Evolutionary conservation across 106 monocot genomes (phyloP).

Genomic region (Acorus gramineus): DNA sequence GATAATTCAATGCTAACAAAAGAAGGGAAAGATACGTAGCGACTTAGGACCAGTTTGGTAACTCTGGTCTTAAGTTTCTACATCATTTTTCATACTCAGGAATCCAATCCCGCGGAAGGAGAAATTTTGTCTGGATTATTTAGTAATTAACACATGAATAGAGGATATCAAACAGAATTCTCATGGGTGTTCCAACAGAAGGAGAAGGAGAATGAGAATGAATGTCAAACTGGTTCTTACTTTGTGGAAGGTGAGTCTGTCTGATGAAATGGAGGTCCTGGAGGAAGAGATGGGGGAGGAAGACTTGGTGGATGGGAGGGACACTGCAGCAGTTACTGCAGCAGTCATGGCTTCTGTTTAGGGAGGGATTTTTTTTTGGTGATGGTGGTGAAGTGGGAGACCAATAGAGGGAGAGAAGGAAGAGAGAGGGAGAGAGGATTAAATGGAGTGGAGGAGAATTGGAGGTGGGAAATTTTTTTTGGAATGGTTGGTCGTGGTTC

Average conservation of each 20-base stretch:
- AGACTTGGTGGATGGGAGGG: slow-evolving; percentile 36
- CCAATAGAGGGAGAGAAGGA: background rate
- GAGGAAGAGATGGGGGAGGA: slow-evolving; percentile 25
- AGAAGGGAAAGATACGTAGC: no score
- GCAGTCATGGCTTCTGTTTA: background rate
- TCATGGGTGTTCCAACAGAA: no score
- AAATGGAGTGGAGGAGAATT: slow-evolving; percentile 9
- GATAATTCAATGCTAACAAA: background rate
- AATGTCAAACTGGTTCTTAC: background rate
- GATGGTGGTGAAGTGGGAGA: background rate
- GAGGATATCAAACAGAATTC: no score
- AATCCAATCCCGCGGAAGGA: no score
- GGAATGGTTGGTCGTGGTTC: no score
- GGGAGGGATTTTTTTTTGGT: slow-evolving; percentile 24
- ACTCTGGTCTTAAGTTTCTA: no score
- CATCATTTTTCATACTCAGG: no score
- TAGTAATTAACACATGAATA: no score
- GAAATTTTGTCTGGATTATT: no score
- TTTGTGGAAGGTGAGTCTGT: slow-evolving; percentile 29
- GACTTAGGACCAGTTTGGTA: no score
- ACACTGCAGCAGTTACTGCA: slow-evolving; percentile 45
- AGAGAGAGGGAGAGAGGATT: slow-evolving; percentile 1
- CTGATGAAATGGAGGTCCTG: slow-evolving; percentile 21
- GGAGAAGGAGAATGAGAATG: background rate
- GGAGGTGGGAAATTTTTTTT: slow-evolving; percentile 2